These are phyloP conservation scores for Glomus cerebriforme DNA, from an alignment of 192 early-diverging fungal species.

Conservation along the genomic window DNA sequence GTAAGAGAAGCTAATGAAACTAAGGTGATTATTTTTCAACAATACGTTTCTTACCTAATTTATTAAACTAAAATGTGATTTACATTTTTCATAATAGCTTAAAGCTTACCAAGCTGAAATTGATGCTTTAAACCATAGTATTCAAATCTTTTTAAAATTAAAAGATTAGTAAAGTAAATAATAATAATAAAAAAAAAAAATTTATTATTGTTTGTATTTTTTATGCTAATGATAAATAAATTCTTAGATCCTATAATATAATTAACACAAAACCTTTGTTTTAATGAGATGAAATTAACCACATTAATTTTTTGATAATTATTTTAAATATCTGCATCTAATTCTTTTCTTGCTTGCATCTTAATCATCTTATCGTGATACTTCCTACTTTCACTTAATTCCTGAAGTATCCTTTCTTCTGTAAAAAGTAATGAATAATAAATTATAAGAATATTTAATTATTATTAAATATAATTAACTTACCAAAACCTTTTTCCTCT, in stretches of 20 bases:
- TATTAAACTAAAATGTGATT: neutral
- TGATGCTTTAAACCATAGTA: slow-evolving; percentile 62
- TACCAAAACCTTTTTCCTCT: slow-evolving; percentile 42
- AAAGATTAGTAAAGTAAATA: slow-evolving; percentile 39
- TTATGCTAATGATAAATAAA: neutral
- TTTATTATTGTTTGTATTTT: too few relatives aligned
- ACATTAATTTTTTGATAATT: too few relatives aligned
- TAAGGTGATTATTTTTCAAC: slow-evolving; percentile 35
- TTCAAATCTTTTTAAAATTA: slow-evolving; percentile 70
- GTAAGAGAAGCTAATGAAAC: slow-evolving; percentile 70
- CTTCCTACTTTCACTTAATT: slow-evolving; percentile 7
- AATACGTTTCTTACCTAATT: neutral
- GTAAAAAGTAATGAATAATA: neutral
- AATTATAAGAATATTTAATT: neutral
- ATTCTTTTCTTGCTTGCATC: slow-evolving; percentile 4
- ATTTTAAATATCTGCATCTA: neutral
- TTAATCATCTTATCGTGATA: slow-evolving; percentile 5
- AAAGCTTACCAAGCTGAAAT: slow-evolving; percentile 77
- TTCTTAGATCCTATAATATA: too few relatives aligned
- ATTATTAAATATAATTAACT: neutral
- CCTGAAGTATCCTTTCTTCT: neutral
- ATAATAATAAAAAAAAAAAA: too few relatives aligned
- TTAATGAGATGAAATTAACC: too few relatives aligned
- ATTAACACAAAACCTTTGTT: too few relatives aligned
- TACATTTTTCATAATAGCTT: slow-evolving; percentile 46